Evolutionary conservation across 1,139 yeast species (phyloP).

Genomic region (Taphrina betulina): DNA sequence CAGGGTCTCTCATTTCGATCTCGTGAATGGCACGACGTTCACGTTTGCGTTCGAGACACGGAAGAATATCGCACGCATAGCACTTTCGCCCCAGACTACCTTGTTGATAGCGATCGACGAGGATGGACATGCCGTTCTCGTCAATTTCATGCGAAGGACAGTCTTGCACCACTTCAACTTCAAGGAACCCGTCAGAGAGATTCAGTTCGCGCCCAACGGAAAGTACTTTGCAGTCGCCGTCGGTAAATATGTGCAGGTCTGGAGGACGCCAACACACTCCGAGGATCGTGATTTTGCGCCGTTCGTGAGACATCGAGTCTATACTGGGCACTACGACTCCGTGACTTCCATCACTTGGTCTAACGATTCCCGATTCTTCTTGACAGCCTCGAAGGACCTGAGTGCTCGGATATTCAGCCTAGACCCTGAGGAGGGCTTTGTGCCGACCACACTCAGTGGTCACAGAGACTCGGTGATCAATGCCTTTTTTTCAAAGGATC

Average conservation of each 20-base stretch:
- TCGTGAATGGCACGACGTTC: slow-evolving; percentile 72
- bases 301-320: slow-evolving; percentile 81
- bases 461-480: slow-evolving; percentile 84
- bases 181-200: slow-evolving; percentile 69
- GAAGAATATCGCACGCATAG: slow-evolving; percentile 73
- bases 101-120: slow-evolving; percentile 80
- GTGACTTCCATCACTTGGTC: slow-evolving; percentile 84
- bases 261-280: slow-evolving; percentile 82
- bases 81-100: slow-evolving; percentile 78
- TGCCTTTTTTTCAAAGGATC: slow-evolving; percentile 82
- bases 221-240: slow-evolving; percentile 79
- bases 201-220: slow-evolving; percentile 89
- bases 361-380: slow-evolving; percentile 77
- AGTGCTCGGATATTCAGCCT: slow-evolving; percentile 85
- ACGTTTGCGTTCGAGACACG: slow-evolving; percentile 93
- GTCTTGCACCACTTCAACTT: slow-evolving; percentile 96
- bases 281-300: slow-evolving; percentile 87
- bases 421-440: slow-evolving; percentile 68
- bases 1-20: slow-evolving; percentile 83
- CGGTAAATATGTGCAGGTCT: slow-evolving; percentile 80
- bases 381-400: slow-evolving; percentile 85
- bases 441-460: slow-evolving; percentile 85
- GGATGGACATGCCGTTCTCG: slow-evolving; percentile 90
- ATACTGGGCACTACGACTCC: slow-evolving; percentile 90
- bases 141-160: slow-evolving; percentile 75